Evolutionary conservation across 208 protist species (phyloP).

Genomic region (Trypanosoma theileri): DNA sequence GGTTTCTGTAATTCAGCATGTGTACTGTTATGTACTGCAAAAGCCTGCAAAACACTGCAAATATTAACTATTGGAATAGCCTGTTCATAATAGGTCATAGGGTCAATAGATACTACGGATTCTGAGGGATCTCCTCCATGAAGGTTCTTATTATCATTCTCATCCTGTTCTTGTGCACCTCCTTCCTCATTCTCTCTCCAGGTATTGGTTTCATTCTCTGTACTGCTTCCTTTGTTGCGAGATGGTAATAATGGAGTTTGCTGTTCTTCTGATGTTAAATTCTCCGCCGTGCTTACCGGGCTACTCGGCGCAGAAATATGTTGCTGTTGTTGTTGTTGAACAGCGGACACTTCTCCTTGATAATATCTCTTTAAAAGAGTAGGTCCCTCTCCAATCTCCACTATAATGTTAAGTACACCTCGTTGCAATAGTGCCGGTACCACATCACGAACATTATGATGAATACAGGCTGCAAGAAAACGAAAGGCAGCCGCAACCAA

Average conservation of each 20-base stretch:
- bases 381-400: conserved; percentile 45
- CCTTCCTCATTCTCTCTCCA: neutral
- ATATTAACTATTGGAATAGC: conserved; percentile 30
- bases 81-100: conserved; percentile 27
- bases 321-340: too few species aligned
- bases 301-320: neutral
- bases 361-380: conserved; percentile 22
- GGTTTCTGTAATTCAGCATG: conserved; percentile 41
- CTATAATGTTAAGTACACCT: conserved; percentile 61
- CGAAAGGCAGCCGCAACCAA: conserved; percentile 48
- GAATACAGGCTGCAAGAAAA: conserved; percentile 68
- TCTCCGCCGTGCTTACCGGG: neutral
- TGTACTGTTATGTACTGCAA: conserved; percentile 77
- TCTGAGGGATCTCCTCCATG: too few species aligned
- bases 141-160: neutral
- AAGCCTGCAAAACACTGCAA: conserved; percentile 68
- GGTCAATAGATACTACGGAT: neutral
- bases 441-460: conserved; percentile 86
- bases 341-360: neutral
- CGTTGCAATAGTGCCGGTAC: conserved; percentile 76
- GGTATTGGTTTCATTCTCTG: neutral
- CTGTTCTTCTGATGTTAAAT: neutral
- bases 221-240: neutral
- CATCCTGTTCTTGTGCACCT: neutral
- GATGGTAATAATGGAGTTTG: too few species aligned